Evolutionary conservation across 768 basidiomycete genomes (phyloP).

Genomic region (Pilatotrama ljubarskyi): DNA sequence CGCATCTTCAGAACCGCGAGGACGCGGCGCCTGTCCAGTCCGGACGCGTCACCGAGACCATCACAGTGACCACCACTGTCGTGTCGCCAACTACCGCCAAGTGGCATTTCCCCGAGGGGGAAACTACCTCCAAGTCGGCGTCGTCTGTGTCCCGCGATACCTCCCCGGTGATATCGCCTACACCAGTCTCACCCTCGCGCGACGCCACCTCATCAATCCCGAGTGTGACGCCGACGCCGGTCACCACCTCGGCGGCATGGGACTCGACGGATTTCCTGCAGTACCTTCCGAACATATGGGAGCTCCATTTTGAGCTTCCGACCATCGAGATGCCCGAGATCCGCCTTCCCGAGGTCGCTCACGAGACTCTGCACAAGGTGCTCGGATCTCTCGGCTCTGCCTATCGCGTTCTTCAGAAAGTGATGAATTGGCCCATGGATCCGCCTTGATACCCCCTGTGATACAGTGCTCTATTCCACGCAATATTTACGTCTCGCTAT

Average conservation of each 20-base stretch:
- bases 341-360: constrained; percentile 37
- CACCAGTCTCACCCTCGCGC: constrained; percentile 11
- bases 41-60: constrained; percentile 26
- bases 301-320: constrained; percentile 24
- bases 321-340: constrained; percentile 20
- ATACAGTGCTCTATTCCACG: not conserved
- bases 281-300: constrained; percentile 33
- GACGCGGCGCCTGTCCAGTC: constrained; percentile 7
- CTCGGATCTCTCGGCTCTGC: constrained; percentile 40
- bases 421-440: constrained; percentile 59
- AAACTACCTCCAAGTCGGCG: not conserved
- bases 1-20: not conserved
- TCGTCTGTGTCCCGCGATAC: not conserved
- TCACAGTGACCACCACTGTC: constrained; percentile 40
- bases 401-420: constrained; percentile 50
- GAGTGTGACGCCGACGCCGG: constrained; percentile 20
- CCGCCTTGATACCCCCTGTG: constrained; percentile 42
- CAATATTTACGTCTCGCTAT: not conserved
- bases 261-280: constrained; percentile 21
- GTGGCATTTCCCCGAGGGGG: constrained; percentile 17
- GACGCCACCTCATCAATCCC: constrained; percentile 17
- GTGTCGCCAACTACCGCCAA: not conserved
- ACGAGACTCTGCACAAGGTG: constrained; percentile 34
- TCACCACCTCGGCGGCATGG: not conserved
- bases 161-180: not conserved